A percentile compares a stretch with the other conserved stretches of the same genome.
Conservation (phyloP, 371 early-diverging fungal genomes). For the Homolaphlyctis polyrhiza region DNA sequence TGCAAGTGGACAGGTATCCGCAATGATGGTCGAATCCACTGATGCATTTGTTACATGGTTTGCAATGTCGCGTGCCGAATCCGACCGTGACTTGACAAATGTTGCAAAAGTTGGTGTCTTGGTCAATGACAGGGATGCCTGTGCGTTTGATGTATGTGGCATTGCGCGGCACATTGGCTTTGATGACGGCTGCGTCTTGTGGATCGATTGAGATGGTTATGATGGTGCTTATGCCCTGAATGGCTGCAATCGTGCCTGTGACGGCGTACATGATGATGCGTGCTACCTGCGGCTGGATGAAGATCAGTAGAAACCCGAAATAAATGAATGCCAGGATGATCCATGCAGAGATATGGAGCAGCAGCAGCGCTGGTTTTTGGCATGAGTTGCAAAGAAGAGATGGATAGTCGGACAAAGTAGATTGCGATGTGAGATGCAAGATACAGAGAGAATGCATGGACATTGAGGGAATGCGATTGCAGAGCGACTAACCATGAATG, state of each 20-base stretch:
- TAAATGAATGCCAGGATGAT: neutral
- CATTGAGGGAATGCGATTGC: neutral
- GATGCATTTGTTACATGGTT: conserved; percentile 80
- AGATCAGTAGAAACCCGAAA: conserved; percentile 19
- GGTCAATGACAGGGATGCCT: conserved; percentile 69
- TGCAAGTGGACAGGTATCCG: conserved; percentile 70
- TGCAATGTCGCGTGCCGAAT: conserved; percentile 36
- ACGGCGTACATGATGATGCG: conserved; percentile 13
- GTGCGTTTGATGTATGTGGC: conserved; percentile 55
- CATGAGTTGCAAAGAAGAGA: neutral
- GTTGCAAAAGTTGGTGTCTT: conserved; percentile 51
- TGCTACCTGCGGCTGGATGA: conserved; percentile 9
- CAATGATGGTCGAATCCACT: conserved; percentile 81
- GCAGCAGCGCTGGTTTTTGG: neutral
- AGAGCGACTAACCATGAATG: conserved; percentile 41
- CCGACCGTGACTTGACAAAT: conserved; percentile 66
- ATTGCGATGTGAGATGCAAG: neutral
- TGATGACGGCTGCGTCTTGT: conserved; percentile 45
- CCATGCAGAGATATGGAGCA: neutral
- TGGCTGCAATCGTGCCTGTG: conserved; percentile 10
- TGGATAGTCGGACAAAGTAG: neutral
- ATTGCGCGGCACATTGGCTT: conserved; percentile 46
- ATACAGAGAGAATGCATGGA: neutral
- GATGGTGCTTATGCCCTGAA: conserved; percentile 17
- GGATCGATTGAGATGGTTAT: conserved; percentile 26